Conservation (phyloP, 1,284 basidiomycete genomes). For the Phenoliferia sp. region DNA sequence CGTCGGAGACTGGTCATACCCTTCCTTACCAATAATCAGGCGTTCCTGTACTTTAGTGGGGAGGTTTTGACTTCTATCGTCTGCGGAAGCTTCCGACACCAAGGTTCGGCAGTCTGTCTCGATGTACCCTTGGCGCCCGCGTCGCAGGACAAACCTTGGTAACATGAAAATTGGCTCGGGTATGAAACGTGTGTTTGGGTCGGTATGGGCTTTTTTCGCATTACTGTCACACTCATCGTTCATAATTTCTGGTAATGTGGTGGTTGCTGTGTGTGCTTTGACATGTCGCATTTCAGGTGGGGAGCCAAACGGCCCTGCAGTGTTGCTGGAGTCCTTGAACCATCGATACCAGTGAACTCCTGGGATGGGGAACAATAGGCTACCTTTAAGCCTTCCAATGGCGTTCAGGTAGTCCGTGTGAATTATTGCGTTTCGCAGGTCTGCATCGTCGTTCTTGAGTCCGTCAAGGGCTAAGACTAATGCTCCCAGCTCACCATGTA, state of each 20-base stretch:
- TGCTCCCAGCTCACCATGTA: neutral
- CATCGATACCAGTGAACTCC: neutral
- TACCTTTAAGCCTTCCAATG: neutral
- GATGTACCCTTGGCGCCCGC: neutral
- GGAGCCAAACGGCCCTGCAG: neutral
- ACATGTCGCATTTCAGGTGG: neutral
- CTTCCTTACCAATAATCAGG: too few species aligned
- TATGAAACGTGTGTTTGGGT: neutral
- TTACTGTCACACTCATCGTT: neutral
- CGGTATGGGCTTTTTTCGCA: neutral
- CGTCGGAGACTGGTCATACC: too few species aligned
- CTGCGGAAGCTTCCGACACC: neutral
- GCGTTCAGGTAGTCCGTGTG: neutral
- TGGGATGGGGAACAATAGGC: neutral
- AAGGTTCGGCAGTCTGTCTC: neutral
- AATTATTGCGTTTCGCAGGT: neutral
- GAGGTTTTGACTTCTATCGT: neutral
- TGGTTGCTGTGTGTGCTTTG: neutral
- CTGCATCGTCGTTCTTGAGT: neutral
- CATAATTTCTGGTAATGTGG: neutral
- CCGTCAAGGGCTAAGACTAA: neutral
- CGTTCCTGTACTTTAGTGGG: neutral
- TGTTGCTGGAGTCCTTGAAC: neutral
- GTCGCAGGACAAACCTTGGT: neutral
- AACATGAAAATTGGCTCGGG: neutral